Conservation (phyloP, 2,329 filamentous ascomycete genomes). For the Cercospora janseana region DNA sequence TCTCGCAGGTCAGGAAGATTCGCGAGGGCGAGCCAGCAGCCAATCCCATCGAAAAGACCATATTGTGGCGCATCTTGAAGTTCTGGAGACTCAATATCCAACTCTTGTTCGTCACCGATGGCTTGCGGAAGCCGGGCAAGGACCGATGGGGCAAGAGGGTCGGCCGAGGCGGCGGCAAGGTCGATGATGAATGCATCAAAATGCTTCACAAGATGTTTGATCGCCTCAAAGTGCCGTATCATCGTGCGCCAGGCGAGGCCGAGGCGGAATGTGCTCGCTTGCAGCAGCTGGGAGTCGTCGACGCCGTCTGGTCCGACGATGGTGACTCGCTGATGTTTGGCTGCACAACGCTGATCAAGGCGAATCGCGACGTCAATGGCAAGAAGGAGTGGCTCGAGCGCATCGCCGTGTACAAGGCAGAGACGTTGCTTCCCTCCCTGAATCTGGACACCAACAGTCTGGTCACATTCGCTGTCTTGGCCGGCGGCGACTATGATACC, state of each 20-base stretch:
- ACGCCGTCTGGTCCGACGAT: conserved; percentile 52
- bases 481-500: conserved; percentile 44
- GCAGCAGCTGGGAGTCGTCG: conserved; percentile 46
- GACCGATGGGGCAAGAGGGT: conserved; percentile 35
- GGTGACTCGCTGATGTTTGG: conserved; percentile 51
- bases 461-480: conserved; percentile 44
- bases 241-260: conserved; percentile 49
- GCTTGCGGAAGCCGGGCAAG: conserved; percentile 42
- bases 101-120: conserved; percentile 57
- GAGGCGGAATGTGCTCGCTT: conserved; percentile 50
- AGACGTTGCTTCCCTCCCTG: conserved; percentile 32
- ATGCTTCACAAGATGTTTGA: conserved; percentile 42
- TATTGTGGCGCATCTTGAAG: conserved; percentile 45
- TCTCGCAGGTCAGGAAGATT: conserved; percentile 38
- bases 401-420: conserved; percentile 37
- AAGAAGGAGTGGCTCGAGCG: conserved; percentile 38
- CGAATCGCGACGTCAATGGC: conserved; percentile 35
- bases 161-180: conserved; percentile 31
- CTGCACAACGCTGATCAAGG: conserved; percentile 43
- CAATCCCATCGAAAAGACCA: conserved; percentile 45
- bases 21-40: conserved; percentile 39
- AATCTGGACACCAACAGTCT: conserved; percentile 40
- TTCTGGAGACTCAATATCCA: conserved; percentile 52
- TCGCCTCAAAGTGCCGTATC: conserved; percentile 43
- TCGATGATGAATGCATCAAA: conserved; percentile 38